phyloP scores from a whole-genome alignment of 2,329 filamentous ascomycete genomes.

The Aspergillus flavus region DNA sequence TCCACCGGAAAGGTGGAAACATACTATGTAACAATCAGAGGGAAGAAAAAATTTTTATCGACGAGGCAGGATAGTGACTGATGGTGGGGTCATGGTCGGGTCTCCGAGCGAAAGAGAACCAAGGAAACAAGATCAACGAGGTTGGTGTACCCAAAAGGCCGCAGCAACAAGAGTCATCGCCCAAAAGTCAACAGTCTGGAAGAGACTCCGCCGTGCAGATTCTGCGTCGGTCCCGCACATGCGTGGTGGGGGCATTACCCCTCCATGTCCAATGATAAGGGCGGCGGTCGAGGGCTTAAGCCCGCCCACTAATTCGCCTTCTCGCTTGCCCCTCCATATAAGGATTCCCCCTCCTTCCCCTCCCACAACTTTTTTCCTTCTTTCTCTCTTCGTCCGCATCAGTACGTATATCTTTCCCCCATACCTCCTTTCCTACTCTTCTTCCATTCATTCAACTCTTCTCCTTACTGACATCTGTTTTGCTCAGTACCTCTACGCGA shows the following conservation, averaged over 20 bases:
- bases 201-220: constrained; percentile 34
- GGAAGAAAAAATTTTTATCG: constrained; percentile 27
- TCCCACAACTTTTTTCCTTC: constrained; percentile 44
- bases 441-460: constrained; percentile 17
- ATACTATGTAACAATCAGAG: constrained; percentile 18
- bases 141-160: constrained; percentile 5
- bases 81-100: constrained; percentile 23
- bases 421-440: constrained; percentile 16
- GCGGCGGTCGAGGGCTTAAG: constrained; percentile 35
- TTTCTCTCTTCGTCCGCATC: constrained; percentile 47
- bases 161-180: constrained; percentile 4
- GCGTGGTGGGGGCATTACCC: constrained; percentile 31
- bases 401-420: constrained; percentile 46
- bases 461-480: constrained; percentile 29
- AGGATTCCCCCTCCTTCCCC: constrained; percentile 47
- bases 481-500: constrained; percentile 55
- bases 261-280: constrained; percentile 33
- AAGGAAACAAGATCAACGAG: constrained; percentile 25
- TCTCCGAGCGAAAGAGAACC: constrained; percentile 25
- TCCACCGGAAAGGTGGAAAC: constrained; percentile 17
- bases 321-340: constrained; percentile 52
- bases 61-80: constrained; percentile 12
- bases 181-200: constrained; percentile 8
- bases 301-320: constrained; percentile 39
- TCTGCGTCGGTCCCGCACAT: constrained; percentile 33